Conservation (phyloP, 805 yeast genomes). For the Candida silvatica region DNA sequence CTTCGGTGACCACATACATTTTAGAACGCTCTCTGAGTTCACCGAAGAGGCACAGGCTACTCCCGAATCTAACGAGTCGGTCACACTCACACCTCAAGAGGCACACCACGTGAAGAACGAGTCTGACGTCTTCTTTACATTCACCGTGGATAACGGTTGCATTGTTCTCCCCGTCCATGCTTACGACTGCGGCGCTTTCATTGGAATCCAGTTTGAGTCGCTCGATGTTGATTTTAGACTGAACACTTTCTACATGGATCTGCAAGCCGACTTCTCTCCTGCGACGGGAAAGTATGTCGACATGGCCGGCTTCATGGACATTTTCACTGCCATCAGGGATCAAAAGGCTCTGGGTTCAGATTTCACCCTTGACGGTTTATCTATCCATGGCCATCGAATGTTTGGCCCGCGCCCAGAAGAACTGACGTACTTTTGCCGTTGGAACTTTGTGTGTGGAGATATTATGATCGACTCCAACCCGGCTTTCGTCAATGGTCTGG, state of each 20-base stretch:
- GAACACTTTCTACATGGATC: conserved; percentile 88
- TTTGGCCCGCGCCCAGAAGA: conserved; percentile 88
- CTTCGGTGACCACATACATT: conserved; percentile 79
- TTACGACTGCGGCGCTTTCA: conserved; percentile 50
- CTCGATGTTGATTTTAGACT: conserved; percentile 77
- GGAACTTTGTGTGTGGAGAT: conserved; percentile 73
- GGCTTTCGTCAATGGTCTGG: conserved; percentile 33
- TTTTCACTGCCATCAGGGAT: conserved; percentile 17
- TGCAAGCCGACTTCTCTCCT: conserved; percentile 68
- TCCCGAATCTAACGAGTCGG: background rate
- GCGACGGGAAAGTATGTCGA: conserved; percentile 27
- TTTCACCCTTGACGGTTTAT: conserved; percentile 47
- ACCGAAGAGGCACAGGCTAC: conserved; percentile 20
- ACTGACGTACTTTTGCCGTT: conserved; percentile 81
- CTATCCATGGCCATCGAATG: conserved; percentile 82
- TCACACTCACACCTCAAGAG: background rate
- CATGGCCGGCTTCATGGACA: background rate
- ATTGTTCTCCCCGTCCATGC: conserved; percentile 65
- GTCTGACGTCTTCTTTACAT: conserved; percentile 65
- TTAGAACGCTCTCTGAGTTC: conserved; percentile 81
- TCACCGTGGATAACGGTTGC: conserved; percentile 62
- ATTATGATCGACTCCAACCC: conserved; percentile 45
- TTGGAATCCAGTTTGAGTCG: conserved; percentile 53
- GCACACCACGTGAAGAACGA: conserved; percentile 62
- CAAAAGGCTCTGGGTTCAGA: conserved; percentile 27